These are phyloP conservation scores for Simplicillium aogashimaense DNA, from an alignment of 2,329 filamentous ascomycete species.

Conservation along the genomic window DNA sequence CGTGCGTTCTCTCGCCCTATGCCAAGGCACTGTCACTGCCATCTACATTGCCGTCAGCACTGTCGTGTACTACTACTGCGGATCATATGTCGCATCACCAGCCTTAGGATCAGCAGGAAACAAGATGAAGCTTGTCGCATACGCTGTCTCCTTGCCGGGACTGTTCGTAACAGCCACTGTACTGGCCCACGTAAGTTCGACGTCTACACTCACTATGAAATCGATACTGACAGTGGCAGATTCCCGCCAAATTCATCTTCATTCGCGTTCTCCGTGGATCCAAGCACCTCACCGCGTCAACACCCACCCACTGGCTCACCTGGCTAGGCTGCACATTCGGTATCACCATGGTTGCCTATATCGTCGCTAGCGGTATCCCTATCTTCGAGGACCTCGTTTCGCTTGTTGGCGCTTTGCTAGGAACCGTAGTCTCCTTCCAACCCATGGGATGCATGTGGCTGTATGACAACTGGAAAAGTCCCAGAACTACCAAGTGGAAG, in stretches of 20 bases:
- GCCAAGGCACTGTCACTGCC: constrained; percentile 16
- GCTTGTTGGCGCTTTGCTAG: constrained; percentile 11
- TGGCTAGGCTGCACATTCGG: constrained; percentile 16
- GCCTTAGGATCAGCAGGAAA: constrained; percentile 33
- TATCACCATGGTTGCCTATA: constrained; percentile 11
- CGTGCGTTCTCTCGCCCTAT: constrained; percentile 15
- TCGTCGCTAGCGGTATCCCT: constrained; percentile 14
- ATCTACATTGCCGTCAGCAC: constrained; percentile 21
- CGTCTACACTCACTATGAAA: not conserved
- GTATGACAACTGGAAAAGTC: constrained; percentile 25
- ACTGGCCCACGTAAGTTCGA: constrained; percentile 15
- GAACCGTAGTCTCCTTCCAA: constrained; percentile 11
- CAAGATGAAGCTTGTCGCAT: constrained; percentile 31
- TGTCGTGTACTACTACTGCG: constrained; percentile 35
- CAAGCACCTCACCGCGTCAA: constrained; percentile 17
- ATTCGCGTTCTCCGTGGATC: constrained; percentile 17
- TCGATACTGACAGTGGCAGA: not conserved
- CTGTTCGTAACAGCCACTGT: constrained; percentile 17
- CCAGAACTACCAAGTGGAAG: constrained; percentile 9
- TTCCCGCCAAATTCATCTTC: constrained; percentile 18
- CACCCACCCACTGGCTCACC: constrained; percentile 15
- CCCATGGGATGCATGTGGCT: constrained; percentile 27
- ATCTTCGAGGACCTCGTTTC: constrained; percentile 13
- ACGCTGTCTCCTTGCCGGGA: constrained; percentile 26
- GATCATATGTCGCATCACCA: constrained; percentile 33